Evolutionary conservation across 2,329 filamentous ascomycete species (phyloP).

Genomic region (Epichloe baconii): DNA sequence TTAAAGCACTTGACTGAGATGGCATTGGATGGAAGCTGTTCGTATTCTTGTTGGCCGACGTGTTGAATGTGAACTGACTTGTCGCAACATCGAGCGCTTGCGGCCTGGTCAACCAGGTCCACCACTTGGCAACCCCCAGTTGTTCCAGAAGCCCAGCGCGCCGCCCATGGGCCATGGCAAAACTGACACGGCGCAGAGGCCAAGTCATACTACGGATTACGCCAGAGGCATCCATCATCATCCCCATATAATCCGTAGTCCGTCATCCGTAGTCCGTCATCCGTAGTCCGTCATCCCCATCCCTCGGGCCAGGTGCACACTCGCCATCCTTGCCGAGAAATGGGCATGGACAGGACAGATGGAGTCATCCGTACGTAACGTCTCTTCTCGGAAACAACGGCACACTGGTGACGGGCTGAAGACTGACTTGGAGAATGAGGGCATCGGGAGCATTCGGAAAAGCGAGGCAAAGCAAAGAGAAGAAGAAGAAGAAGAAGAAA

Average conservation of each 20-base stretch:
- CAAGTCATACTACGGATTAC: background rate
- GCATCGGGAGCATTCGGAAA: background rate
- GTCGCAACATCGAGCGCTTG: background rate
- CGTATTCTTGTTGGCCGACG: no score
- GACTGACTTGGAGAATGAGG: background rate
- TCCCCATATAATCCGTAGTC: no score
- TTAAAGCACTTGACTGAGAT: no score
- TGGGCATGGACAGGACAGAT: no score
- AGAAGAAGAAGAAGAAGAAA: background rate
- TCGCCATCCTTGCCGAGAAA: background rate
- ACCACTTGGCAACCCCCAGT: background rate
- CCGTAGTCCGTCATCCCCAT: no score
- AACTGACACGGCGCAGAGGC: background rate
- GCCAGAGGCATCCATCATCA: background rate
- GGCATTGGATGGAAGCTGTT: background rate
- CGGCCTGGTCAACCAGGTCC: background rate
- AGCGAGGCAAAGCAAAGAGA: no score
- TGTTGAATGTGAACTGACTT: no score
- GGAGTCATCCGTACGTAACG: background rate
- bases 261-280: no score
- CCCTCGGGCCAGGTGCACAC: background rate
- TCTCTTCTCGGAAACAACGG: background rate
- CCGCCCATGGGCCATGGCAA: no score
- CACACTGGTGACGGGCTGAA: background rate
- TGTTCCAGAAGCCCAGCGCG: background rate